phyloP scores from a whole-genome alignment of 176 grass and related monocot species.

The Aegilops longissima region DNA sequence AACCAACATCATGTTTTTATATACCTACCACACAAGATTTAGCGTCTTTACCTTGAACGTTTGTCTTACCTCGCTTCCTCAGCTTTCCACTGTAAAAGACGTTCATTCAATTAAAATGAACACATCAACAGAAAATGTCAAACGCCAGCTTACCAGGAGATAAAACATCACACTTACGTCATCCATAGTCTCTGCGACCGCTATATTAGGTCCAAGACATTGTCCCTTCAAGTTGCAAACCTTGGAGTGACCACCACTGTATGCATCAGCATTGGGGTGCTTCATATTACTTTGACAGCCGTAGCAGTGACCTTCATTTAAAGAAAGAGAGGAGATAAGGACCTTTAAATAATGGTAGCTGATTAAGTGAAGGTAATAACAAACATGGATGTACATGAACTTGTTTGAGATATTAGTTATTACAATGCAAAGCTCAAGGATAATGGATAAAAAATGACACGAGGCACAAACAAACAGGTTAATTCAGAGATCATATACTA shows the following conservation, averaged over 20 bases:
- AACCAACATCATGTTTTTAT: not conserved
- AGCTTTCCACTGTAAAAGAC: not conserved
- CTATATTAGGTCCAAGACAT: not conserved
- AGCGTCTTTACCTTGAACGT: not conserved
- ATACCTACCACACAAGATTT: not conserved
- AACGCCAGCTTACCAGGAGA: not conserved
- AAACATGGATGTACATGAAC: not conserved
- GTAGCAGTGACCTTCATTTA: not conserved
- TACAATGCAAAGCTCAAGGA: not conserved
- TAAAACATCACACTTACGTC: not conserved
- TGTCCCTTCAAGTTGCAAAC: not conserved
- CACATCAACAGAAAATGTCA: not conserved
- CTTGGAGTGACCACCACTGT: not conserved
- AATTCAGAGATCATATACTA: not conserved
- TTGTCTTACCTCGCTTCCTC: not conserved
- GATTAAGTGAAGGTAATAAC: not conserved
- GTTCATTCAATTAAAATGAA: not conserved
- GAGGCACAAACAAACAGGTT: not conserved
- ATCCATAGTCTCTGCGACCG: not conserved
- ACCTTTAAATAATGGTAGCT: not conserved
- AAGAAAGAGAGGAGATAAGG: not conserved
- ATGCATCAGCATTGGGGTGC: conserved; percentile 2
- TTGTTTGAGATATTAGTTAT: not conserved
- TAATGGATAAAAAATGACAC: not conserved
- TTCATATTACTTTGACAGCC: not conserved